Evolutionary conservation across 139 green algal genomes (phyloP), one percentile per base, ranked within the genome.

Genomic region (Coccomyxa sp.): DNA sequence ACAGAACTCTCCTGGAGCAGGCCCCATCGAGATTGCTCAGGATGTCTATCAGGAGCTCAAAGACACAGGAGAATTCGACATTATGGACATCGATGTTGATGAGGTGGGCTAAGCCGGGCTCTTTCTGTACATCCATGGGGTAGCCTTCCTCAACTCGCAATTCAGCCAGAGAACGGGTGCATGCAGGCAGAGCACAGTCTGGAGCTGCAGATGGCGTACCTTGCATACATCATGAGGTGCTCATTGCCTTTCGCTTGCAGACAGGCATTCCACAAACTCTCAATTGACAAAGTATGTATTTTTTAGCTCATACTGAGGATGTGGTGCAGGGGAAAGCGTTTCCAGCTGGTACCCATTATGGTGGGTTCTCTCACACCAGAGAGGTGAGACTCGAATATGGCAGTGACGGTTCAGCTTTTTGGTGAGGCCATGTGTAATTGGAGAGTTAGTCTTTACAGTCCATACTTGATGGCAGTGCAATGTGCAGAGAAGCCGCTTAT

Each of bases 121-220:
- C 16, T 17, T 16, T 11, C 27, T 77, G 79, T 38, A 51, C 38
- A 3, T 3, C 38, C 38, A 7, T 51, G 38, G 38, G 3, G 38
- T 51, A 51, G 38, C 38, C 38, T 7, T 51, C 38, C 3, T 51
- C 7, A 51, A 3, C 7, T 51, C 38, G 7, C 38, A 51, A 51
- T 51, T 51, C 7, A 11, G 7, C 38, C 7, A 51, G 38, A 51
- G 38, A 51, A 51, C n/a, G 57, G 23, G 57, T 77, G 10, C n/a
- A 23, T 84, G 74, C 90, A 96, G 91, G 94, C 92, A 14, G 96
- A 99, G 88, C 96, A 99, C 91, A 95, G 89, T 82, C 85, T 99
- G 80, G 96, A 99, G 90, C 90, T 99, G 86, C 96, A 99, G 88
- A 90, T 95, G 67, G 95, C 96, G 0, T 99, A 95, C 90, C 94